These are phyloP conservation scores for Dujonia santamariae DNA, from an alignment of 1,139 yeast genomes.

Conservation along the genomic window DNA sequence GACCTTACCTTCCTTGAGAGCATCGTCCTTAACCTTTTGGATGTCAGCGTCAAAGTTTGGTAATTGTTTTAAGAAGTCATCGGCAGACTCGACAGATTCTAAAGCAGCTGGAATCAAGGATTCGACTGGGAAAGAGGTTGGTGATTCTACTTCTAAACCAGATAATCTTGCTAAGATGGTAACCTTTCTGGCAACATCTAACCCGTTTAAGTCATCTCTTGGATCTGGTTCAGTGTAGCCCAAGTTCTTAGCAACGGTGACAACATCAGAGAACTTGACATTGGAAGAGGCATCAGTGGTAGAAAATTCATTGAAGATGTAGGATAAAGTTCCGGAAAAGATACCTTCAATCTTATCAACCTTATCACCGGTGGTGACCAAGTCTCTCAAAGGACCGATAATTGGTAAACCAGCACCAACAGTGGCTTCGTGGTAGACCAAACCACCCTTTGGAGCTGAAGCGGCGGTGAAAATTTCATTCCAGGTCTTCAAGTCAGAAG, in stretches of 20 bases:
- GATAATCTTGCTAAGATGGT: constrained; percentile 92
- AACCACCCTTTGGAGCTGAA: constrained; percentile 57
- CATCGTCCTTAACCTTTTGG: constrained; percentile 73
- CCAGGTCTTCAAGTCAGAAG: constrained; percentile 77
- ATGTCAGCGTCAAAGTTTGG: constrained; percentile 82
- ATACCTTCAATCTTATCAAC: constrained; percentile 91
- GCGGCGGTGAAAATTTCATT: constrained; percentile 61
- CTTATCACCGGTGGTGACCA: constrained; percentile 89
- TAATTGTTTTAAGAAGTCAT: constrained; percentile 74
- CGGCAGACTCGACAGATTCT: constrained; percentile 68
- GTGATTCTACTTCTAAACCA: constrained; percentile 83
- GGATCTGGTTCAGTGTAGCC: constrained; percentile 99
- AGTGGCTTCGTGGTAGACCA: constrained; percentile 97
- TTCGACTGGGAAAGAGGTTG: constrained; percentile 93
- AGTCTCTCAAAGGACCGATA: constrained; percentile 81
- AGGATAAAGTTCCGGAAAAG: constrained; percentile 94
- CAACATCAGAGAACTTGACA: constrained; percentile 85
- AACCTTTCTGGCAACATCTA: constrained; percentile 97
- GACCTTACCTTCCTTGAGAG: constrained; percentile 80
- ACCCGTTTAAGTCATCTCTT: constrained; percentile 95
- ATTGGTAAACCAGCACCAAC: constrained; percentile 99
- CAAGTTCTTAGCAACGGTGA: constrained; percentile 76
- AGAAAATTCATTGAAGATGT: constrained; percentile 90
- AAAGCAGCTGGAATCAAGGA: constrained; percentile 86
- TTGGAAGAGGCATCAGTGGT: constrained; percentile 54